These are phyloP conservation scores for Glebionis coronaria DNA, from an alignment of 129 eudicot genomes.

Conservation along the genomic window DNA sequence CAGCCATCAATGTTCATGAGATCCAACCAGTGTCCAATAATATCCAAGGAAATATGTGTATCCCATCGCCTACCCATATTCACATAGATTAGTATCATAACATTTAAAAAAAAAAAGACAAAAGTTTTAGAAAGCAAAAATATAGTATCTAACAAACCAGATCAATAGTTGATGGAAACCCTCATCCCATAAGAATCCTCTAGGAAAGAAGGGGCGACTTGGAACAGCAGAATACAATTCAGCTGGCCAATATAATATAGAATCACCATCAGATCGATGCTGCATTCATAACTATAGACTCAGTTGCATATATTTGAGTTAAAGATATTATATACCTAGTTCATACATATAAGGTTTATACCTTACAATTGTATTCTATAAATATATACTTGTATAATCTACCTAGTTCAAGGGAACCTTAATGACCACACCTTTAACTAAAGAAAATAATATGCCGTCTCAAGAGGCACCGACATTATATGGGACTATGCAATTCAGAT, in stretches of 20 bases:
- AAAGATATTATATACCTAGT: neutral
- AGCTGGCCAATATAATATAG: conserved; percentile 87
- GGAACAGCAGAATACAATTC: conserved; percentile 98
- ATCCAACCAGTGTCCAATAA: conserved; percentile 96
- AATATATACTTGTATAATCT: too few species aligned
- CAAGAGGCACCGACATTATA: neutral
- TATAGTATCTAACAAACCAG: conserved; percentile 54
- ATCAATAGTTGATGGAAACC: conserved; percentile 96
- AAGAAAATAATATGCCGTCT: too few species aligned
- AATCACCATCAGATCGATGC: conserved; percentile 54
- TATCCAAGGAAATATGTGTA: conserved; percentile 72
- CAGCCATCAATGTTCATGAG: conserved; percentile 97
- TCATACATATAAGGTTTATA: too few species aligned
- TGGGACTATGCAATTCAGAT: conserved; percentile 5
- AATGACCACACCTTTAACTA: too few species aligned
- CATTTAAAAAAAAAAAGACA: neutral
- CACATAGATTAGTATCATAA: conserved; percentile 11
- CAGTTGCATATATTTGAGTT: conserved; percentile 25
- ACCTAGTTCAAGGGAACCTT: too few species aligned
- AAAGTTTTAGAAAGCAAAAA: neutral
- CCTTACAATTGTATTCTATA: too few species aligned
- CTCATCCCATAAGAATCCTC: conserved; percentile 99
- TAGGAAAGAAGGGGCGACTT: conserved; percentile 93
- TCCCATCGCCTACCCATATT: conserved; percentile 85
- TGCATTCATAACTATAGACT: conserved; percentile 41